These are phyloP conservation scores for Debaryomyces psychrophilus DNA, from an alignment of 1,139 yeast species.

Conservation along the genomic window DNA sequence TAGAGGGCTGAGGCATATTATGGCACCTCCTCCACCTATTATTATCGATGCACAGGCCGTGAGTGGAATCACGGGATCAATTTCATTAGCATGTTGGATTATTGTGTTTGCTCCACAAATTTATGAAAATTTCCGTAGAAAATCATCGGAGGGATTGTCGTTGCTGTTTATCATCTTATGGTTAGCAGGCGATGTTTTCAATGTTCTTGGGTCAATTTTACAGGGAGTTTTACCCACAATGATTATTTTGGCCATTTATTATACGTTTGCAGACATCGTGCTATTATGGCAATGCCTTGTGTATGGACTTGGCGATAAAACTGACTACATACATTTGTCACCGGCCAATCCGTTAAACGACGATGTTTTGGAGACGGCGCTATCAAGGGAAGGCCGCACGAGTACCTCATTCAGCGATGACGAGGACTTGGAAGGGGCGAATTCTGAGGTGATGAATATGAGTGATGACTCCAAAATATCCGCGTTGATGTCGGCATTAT, in stretches of 20 bases:
- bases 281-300: conserved; percentile 78
- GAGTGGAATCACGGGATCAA: conserved; percentile 88
- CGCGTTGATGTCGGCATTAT: conserved; percentile 29
- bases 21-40: conserved; percentile 69
- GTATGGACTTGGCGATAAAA: conserved; percentile 59
- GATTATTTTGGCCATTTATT: conserved; percentile 87
- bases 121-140: conserved; percentile 83
- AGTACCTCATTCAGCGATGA: conserved; percentile 10
- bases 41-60: conserved; percentile 74
- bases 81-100: conserved; percentile 96
- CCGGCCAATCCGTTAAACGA: conserved; percentile 88
- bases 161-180: conserved; percentile 80
- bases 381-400: conserved; percentile 35
- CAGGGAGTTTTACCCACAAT: conserved; percentile 92
- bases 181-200: conserved; percentile 89
- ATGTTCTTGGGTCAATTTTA: conserved; percentile 82
- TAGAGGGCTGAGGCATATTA: conserved; percentile 11
- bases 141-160: conserved; percentile 86
- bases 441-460: background rate
- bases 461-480: conserved; percentile 17
- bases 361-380: conserved; percentile 62
- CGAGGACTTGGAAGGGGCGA: conserved; percentile 16
- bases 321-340: conserved; percentile 76
- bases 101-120: conserved; percentile 97
- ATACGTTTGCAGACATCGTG: conserved; percentile 86